Evolutionary conservation across 306 rosid genomes (phyloP), one percentile per base, ranked within the genome.

Genomic region (Arachis hypogaea): DNA sequence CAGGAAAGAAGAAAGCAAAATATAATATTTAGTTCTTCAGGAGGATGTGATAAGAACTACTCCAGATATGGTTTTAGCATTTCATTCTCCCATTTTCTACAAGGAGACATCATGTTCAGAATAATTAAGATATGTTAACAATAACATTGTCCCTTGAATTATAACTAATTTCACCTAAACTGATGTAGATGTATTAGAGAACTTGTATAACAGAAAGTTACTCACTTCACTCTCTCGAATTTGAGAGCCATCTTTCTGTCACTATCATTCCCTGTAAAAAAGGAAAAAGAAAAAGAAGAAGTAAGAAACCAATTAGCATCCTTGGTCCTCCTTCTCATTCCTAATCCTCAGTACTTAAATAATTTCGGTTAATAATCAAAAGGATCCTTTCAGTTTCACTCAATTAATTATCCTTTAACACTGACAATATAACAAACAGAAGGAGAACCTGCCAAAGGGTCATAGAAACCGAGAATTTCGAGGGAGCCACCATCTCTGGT

Each of bases 401-500:
- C 4, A 4, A 33, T 33, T 2, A 33, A 33, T 4, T 33, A 33
- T 33, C 4, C 3, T 33, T 33, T 33, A 2, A 33, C 38, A 33
- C 4, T 33, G 38, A 33, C 38, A 33, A 33, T 33, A 33, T 33
- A 33, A 33, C 38, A 33, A 33, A 33, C 38, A 33, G 38, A 33
- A 33, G 38, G 3, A 16, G 9, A 80, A 91, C 97, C 92, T 89
- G 91, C 81, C 11, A 88, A 36, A 16, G 99, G 97, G 75, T 94
- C 86, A 82, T 91, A 94, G 86, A 80, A 91, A 11, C 97, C 97
- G 7, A 92, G 57, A 76, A 88, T 83, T 75, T 94, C 96, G 42
- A 94, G 89, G 77, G 92, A 85, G 46, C 84, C 85, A 80, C 97
- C 97, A 80, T 92, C 97, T 70, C 99, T 83, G 1, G 92, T 88